Conservation (phyloP, 495 filamentous ascomycete species). For the Neurospora sp. region DNA sequence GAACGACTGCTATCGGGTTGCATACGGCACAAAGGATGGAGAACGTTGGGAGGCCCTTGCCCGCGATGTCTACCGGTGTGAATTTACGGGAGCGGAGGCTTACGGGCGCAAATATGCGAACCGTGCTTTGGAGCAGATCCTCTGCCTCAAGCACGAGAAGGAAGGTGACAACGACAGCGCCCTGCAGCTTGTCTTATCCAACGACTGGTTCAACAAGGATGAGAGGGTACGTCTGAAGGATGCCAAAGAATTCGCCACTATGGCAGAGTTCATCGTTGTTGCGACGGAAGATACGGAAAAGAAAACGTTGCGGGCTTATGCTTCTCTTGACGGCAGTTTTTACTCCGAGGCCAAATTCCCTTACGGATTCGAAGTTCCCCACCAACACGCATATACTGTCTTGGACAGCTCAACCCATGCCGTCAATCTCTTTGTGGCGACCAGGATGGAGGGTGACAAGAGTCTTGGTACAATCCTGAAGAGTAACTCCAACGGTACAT, state of each 20-base stretch:
- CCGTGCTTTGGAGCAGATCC: slow-evolving; percentile 55
- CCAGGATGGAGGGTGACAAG: slow-evolving; percentile 45
- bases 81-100: slow-evolving; percentile 60
- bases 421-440: slow-evolving; percentile 82
- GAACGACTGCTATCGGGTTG: slow-evolving; percentile 54
- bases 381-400: slow-evolving; percentile 79
- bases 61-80: slow-evolving; percentile 62
- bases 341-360: slow-evolving; percentile 86
- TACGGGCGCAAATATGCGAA: slow-evolving; percentile 48
- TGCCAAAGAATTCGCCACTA: slow-evolving; percentile 78
- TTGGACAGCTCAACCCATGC: slow-evolving; percentile 88
- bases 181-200: slow-evolving; percentile 59
- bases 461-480: slow-evolving; percentile 85
- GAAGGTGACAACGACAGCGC: slow-evolving; percentile 52
- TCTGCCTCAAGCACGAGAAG: slow-evolving; percentile 66
- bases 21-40: slow-evolving; percentile 64
- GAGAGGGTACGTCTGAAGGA: slow-evolving; percentile 45
- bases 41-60: slow-evolving; percentile 61
- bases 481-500: slow-evolving; percentile 96
- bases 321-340: slow-evolving; percentile 69
- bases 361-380: slow-evolving; percentile 59
- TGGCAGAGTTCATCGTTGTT: slow-evolving; percentile 91
- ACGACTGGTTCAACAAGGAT: slow-evolving; percentile 59
- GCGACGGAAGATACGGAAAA: slow-evolving; percentile 58
- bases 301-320: slow-evolving; percentile 61